phyloP scores from a whole-genome alignment of 1,284 basidiomycete genomes.

The Naganishia albida region DNA sequence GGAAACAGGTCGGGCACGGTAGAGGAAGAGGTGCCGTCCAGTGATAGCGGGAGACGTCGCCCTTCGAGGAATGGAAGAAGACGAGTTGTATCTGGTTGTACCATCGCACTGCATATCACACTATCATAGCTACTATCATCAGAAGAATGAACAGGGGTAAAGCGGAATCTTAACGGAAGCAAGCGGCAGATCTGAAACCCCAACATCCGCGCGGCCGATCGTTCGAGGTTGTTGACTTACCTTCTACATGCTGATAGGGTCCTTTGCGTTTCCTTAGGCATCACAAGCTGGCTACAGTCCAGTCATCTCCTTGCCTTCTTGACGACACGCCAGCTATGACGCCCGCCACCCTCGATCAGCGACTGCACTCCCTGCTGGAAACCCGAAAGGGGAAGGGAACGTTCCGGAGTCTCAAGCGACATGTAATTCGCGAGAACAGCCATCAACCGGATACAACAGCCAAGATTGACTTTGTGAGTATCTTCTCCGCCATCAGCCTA shows the following conservation, averaged over 20 bases:
- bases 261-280: background rate
- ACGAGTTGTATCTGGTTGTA: constrained; percentile 30
- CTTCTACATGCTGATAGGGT: background rate
- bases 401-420: constrained; percentile 45
- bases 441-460: constrained; percentile 6
- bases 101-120: constrained; percentile 8
- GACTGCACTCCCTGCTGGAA: constrained; percentile 38
- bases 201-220: background rate
- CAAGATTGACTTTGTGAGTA: constrained; percentile 47
- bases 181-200: constrained; percentile 4
- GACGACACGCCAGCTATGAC: background rate
- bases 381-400: constrained; percentile 42
- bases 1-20: background rate
- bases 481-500: background rate
- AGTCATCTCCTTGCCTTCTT: background rate
- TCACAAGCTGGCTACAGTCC: background rate
- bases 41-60: too few relatives aligned
- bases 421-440: constrained; percentile 13
- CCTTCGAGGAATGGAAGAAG: background rate
- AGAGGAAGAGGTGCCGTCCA: too few relatives aligned
- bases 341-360: constrained; percentile 36
- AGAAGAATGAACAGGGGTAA: background rate
- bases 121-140: too few relatives aligned
- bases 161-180: constrained; percentile 2
- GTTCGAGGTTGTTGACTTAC: background rate